Base-by-base conservation (phyloP, 2,329 filamentous ascomycete genomes). In the Paraconiothyrium brasiliense region DNA sequence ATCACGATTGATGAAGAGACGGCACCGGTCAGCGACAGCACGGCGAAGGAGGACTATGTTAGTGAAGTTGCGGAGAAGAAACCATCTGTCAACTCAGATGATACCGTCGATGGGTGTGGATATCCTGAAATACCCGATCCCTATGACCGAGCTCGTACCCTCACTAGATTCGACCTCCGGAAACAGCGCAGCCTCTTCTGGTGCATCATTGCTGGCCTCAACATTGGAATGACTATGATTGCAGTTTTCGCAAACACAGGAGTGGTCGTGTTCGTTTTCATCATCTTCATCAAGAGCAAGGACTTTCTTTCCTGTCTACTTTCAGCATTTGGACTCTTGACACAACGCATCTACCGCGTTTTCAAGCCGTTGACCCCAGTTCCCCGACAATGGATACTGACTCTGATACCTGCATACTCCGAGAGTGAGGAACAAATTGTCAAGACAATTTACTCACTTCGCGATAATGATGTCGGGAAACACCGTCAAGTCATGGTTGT, bases 391-490 rank as follows among this genome's bases (percentile, higher is more conserved):
- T 58, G 56, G 56, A 58, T 58, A n/a, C 20, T 58, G n/a, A 52
- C 56, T n/a, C 47, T 58, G 16, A 58, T 58, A 14, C 56, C 48
- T 16, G 47, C 56, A 24, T 58, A 58, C n/a, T 58, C 56, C 2
- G 56, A 58, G 27, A 58, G 56, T 34, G 56, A 58, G 24, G 56
- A 52, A 14, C 56, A 58, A 30, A 58, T 58, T 24, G 37, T 58
- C 1, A 58, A 58, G 24, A 52, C 47, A 11, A 58, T 52, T 1
- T 46, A 58, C 14, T 52, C 47, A 1, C 56, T 58, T 37, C 56
- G 56, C 9, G 47, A 58, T 22, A 58, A 58, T 8, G 56, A 58
- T 11, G 47, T 58, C n/a, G 56, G 35, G 6, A 47, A 37, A 46
- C 56, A 58, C 35, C 35, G 35, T 13, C 56, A 58, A n/a, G 56